Conservation (phyloP, 805 yeast species). For the Jamesozyma hellenica region DNA sequence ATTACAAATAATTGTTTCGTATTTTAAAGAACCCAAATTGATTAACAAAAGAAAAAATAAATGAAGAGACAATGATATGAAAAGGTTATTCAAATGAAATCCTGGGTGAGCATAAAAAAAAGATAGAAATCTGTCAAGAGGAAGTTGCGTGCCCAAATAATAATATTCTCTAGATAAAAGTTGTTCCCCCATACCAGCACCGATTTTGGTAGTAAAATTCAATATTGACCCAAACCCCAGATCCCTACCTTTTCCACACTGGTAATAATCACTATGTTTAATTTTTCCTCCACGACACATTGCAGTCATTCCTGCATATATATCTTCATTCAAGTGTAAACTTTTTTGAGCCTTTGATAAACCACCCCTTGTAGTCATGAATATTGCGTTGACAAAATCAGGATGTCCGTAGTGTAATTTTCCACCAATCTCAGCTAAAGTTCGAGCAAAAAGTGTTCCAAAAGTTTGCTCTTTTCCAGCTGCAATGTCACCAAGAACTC, state of each 20-base stretch:
- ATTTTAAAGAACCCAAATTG: constrained; percentile 67
- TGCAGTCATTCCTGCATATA: constrained; percentile 92
- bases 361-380: constrained; percentile 94
- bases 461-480: constrained; percentile 97
- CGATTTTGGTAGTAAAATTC: constrained; percentile 90
- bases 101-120: constrained; percentile 97
- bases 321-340: constrained; percentile 86
- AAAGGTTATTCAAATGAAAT: constrained; percentile 83
- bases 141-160: constrained; percentile 80
- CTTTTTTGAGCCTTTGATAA: constrained; percentile 92
- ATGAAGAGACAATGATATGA: constrained; percentile 80
- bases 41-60: constrained; percentile 71
- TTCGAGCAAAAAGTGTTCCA: constrained; percentile 90
- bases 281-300: constrained; percentile 83
- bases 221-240: constrained; percentile 86
- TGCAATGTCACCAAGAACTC: constrained; percentile 89
- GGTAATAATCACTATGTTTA: constrained; percentile 91
- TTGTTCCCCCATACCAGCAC: constrained; percentile 98
- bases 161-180: constrained; percentile 84
- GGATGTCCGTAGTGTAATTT: constrained; percentile 96
- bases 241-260: constrained; percentile 96
- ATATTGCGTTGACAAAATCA: constrained; percentile 80
- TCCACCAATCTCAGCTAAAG: constrained; percentile 88
- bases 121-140: constrained; percentile 80
- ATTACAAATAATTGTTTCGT: constrained; percentile 60